Evolutionary conservation across 768 basidiomycete species (phyloP), one percentile per base, ranked within the genome.

Genomic region (Rhizopogon vinicolor): DNA sequence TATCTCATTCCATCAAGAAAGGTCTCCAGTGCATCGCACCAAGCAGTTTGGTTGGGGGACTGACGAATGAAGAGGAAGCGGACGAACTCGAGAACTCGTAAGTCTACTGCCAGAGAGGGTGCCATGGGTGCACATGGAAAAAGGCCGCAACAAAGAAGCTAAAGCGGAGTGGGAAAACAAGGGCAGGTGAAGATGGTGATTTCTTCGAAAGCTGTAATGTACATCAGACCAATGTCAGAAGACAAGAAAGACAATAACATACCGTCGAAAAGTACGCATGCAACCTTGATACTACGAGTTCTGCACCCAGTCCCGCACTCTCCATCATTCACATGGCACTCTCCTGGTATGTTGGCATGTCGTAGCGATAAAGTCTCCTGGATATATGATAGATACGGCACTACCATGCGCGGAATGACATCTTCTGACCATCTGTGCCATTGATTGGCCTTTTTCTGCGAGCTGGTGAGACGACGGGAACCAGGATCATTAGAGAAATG

Each of bases 51-150:
- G 44, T 71, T 70, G 9, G 65, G 71, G 9, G 67, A 55, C 6
- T 64, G 54, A 19, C 46, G 53, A 28, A 69, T 43, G 55, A 69
- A 73, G 0, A 73, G 56, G 7, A 57, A 40, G 33, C 43, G 25
- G 0, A 65, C 65, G 5, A 74, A 70, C 33, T 67, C 61, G 9
- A 74, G 52, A 29, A 73, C 58, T 37, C 56, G 56, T 16, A 74
- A 31, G 50, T 72, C 67, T 1, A 74, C 65, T 12, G 68, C 72
- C 3, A 74, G 56, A 9, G 65, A 63, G 7, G 73, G 73, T 0
- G 44, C 52, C 3, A 63, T 16, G 0, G 72, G 72, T 6, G 68
- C 57, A 40, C 63, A 67, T 14, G 71, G 63, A 50, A 72, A 70
- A 18, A 63, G 56, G 1, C 64, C 67, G 3, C n/a, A 31, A 41